These are phyloP conservation scores for Ascochyta viciae-villosae DNA, from an alignment of 2,329 filamentous ascomycete genomes.

Conservation along the genomic window DNA sequence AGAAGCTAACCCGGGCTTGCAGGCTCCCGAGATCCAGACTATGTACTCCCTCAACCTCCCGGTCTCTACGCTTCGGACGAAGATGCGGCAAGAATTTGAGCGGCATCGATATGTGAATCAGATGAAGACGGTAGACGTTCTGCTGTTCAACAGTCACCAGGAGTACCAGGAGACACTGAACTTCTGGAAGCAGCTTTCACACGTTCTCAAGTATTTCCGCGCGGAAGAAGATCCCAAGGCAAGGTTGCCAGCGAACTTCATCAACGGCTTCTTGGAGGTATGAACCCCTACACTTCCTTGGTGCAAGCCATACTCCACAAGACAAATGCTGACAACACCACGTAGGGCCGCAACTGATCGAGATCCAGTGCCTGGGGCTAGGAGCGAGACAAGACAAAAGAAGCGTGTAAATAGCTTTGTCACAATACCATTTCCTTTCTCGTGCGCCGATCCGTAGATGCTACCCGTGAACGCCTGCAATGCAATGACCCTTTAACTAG, in stretches of 20 bases:
- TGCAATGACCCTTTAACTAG: constrained; percentile 26
- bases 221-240: constrained; percentile 79
- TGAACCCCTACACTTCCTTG: constrained; percentile 33
- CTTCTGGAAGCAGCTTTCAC: constrained; percentile 97
- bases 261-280: constrained; percentile 94
- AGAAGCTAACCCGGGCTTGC: constrained; percentile 25
- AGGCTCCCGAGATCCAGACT: constrained; percentile 96
- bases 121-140: constrained; percentile 83
- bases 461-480: constrained; percentile 42
- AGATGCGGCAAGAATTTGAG: constrained; percentile 97
- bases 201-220: constrained; percentile 97
- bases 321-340: constrained; percentile 15
- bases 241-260: constrained; percentile 86
- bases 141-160: constrained; percentile 87
- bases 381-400: constrained; percentile 24
- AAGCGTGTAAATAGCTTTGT: constrained; percentile 44
- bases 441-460: constrained; percentile 33
- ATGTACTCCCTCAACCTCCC: constrained; percentile 96
- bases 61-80: constrained; percentile 85
- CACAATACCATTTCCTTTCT: constrained; percentile 47
- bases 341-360: constrained; percentile 49
- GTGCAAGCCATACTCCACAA: background rate
- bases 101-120: constrained; percentile 92
- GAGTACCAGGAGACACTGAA: constrained; percentile 99
- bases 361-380: constrained; percentile 7